Base-by-base conservation (phyloP, 1,284 basidiomycete species). In the Heterobasidion annosum region DNA sequence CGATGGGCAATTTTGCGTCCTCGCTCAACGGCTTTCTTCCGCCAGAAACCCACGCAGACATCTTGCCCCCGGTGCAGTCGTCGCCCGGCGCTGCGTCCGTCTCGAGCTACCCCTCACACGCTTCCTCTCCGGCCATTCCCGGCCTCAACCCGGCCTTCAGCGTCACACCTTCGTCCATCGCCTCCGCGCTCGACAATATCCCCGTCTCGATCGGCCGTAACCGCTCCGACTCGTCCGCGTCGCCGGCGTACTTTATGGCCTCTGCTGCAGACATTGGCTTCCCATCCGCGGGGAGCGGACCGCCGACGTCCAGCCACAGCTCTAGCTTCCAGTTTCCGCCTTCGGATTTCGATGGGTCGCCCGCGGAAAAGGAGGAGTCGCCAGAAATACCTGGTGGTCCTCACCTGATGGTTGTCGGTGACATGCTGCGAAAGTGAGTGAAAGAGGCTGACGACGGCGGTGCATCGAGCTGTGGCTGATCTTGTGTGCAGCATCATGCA, bases 401-500 rank as follows among this genome's bases (percentile, higher is more conserved):
- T 2, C 70, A 72, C 60, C 67, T 73, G 55, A 61, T 71, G 57
- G 67, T 67, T 9, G 63, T 73, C 25, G 69, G 68, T 25, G 68
- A 69, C 60, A 67, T 74, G 65, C 65, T 74, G 58, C 68, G 67
- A 63, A 68, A 66, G 72, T 72, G 60, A 64, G 69, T 63, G 16
- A 18, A 33, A 8, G 13, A 25, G 45, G 25, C 25, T 25, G 25
- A 34, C 19, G 12, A 40, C 44, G 25, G 25, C 19, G 18, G 33
- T 53, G 52, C 25, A 45, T 15, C 50, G 45, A 33, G 50, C 34
- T 50, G 54, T 61, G 48, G 50, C 44, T 54, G 45, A 53, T 45
- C 51, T 10, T 48, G 53, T 40, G 59, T 54, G 10, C 55, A 79
- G 77, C 62, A 79, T 79, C 55, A 74, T 75, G 37, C 70, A 73